Conservation (phyloP, 2,329 filamentous ascomycete genomes). For the Aspergillus tubingensis region DNA sequence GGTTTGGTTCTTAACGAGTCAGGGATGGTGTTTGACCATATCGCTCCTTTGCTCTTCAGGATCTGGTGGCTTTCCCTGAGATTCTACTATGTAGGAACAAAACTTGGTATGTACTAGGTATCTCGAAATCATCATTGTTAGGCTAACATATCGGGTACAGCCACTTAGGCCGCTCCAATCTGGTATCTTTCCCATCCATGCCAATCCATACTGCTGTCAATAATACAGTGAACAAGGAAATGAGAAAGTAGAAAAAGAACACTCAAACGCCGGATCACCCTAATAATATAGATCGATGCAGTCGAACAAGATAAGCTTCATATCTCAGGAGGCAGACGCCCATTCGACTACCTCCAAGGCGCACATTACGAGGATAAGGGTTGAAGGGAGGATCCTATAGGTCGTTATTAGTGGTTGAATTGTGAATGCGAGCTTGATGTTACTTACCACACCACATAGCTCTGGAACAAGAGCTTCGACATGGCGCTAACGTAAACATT, state of each 20-base stretch:
- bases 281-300: not conserved
- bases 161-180: not conserved
- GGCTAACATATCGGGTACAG: not conserved
- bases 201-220: not conserved
- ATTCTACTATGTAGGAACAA: not conserved
- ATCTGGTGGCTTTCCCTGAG: too few relatives aligned
- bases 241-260: not conserved
- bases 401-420: slow-evolving; percentile 21
- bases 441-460: slow-evolving; percentile 86
- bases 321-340: slow-evolving; percentile 52
- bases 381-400: slow-evolving; percentile 84
- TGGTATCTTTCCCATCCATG: slow-evolving; percentile 4
- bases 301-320: not conserved
- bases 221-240: not conserved
- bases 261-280: not conserved
- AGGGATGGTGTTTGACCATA: too few relatives aligned
- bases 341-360: slow-evolving; percentile 92
- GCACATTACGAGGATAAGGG: slow-evolving; percentile 83
- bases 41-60: too few relatives aligned
- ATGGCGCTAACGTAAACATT: slow-evolving; percentile 93
- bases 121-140: slow-evolving; percentile 3
- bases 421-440: not conserved
- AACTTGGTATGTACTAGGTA: not conserved
- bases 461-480: slow-evolving; percentile 91
- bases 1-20: not conserved